Evolutionary conservation across 805 yeast species (phyloP).

Genomic region (Kodamaea leandrae): DNA sequence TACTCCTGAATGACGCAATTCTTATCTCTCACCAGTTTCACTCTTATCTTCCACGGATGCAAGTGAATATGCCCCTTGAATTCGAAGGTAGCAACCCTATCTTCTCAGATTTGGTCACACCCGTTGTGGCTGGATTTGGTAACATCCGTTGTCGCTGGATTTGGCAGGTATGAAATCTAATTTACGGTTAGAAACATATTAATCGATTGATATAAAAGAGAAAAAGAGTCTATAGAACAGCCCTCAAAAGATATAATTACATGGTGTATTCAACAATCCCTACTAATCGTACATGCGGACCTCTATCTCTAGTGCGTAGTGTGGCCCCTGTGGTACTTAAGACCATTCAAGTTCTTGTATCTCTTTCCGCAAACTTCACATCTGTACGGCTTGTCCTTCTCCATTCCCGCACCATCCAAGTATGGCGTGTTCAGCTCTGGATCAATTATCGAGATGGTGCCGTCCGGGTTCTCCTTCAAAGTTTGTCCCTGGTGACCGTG

Average conservation of each 20-base stretch:
- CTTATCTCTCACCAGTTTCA: no score
- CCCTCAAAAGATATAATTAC: conserved; percentile 4
- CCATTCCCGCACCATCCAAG: conserved; percentile 91
- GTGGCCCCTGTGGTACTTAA: conserved; percentile 96
- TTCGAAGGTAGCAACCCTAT: no score
- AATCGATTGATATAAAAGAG: conserved; percentile 7
- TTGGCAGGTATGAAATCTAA: neutral
- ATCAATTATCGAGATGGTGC: conserved; percentile 87
- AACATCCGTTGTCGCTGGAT: no score
- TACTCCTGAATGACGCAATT: neutral
- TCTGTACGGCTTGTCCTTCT: conserved; percentile 96
- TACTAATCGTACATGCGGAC: conserved; percentile 1
- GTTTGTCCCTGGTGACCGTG: conserved; percentile 98
- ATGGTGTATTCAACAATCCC: conserved; percentile 2
- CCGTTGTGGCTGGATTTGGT: no score
- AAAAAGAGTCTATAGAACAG: conserved; percentile 6
- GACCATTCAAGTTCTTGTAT: conserved; percentile 92
- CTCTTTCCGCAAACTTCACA: conserved; percentile 98
- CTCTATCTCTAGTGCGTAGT: conserved; percentile 69
- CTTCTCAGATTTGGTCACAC: no score
- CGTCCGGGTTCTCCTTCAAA: conserved; percentile 85
- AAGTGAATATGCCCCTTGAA: no score
- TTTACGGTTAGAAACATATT: neutral
- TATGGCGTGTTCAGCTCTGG: conserved; percentile 87
- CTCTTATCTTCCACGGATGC: no score